A percentile compares a stretch with the other conserved stretches of the same genome.
phyloP scores from a whole-genome alignment of 495 filamentous ascomycete species.

The Aspergillus homomorphus region DNA sequence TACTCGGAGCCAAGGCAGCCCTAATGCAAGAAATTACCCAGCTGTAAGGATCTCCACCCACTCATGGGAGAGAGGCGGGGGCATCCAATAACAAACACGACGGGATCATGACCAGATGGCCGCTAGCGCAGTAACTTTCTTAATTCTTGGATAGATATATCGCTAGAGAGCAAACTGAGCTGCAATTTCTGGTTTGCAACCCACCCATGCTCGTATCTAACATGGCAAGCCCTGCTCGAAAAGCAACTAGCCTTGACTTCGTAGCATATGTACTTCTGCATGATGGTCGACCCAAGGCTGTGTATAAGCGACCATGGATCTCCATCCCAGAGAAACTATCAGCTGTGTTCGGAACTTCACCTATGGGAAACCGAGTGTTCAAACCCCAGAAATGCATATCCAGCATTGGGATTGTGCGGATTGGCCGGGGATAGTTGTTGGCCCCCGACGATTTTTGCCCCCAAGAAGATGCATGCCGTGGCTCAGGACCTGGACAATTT shows the following conservation, averaged over 20 bases:
- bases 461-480: neutral
- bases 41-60: neutral
- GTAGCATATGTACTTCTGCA: neutral
- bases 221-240: neutral
- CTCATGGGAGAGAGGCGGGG: neutral
- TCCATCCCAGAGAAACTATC: neutral
- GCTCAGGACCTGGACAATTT: neutral
- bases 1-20: neutral
- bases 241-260: neutral
- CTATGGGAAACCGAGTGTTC: neutral
- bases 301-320: neutral
- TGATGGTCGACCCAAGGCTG: neutral
- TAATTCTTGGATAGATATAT: neutral
- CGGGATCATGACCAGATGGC: neutral
- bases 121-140: neutral
- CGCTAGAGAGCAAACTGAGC: neutral
- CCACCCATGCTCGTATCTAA: neutral
- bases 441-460: neutral
- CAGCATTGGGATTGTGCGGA: neutral
- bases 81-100: neutral
- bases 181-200: neutral
- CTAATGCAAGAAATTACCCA: constrained; percentile 5
- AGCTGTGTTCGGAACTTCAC: neutral
- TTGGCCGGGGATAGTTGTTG: neutral
- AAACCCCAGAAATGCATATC: neutral